phyloP scores from a whole-genome alignment of 495 filamentous ascomycete species.

The Letharia columbiana region DNA sequence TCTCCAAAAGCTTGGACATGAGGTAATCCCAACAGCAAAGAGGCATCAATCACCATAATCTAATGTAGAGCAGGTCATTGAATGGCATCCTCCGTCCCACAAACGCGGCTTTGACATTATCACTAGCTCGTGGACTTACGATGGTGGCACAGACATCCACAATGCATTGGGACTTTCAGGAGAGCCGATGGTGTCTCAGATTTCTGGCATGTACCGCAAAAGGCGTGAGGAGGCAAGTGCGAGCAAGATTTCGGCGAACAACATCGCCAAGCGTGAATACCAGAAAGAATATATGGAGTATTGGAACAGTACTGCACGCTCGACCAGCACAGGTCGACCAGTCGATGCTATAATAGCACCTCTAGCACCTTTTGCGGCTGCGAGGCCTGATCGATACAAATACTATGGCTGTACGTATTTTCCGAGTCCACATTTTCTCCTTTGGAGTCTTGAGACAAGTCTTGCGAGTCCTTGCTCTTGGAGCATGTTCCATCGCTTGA shows the following conservation, averaged over 20 bases:
- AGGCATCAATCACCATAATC: not conserved
- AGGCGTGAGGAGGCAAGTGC: slow-evolving; percentile 31
- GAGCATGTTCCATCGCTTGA: not conserved
- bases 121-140: slow-evolving; percentile 38
- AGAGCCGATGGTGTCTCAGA: slow-evolving; percentile 39
- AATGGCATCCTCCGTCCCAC: slow-evolving; percentile 52
- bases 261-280: slow-evolving; percentile 49
- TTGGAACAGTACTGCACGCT: slow-evolving; percentile 52
- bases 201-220: slow-evolving; percentile 30
- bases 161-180: slow-evolving; percentile 47
- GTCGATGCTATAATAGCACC: slow-evolving; percentile 46
- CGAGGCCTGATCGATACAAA: slow-evolving; percentile 39
- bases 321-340: slow-evolving; percentile 49
- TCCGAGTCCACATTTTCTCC: not conserved
- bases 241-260: slow-evolving; percentile 42
- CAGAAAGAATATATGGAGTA: slow-evolving; percentile 61
- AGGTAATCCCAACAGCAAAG: not conserved
- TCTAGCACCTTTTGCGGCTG: slow-evolving; percentile 39
- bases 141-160: slow-evolving; percentile 39
- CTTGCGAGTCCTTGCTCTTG: not conserved
- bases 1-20: slow-evolving; percentile 47
- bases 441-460: not conserved
- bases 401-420: slow-evolving; percentile 36
- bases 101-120: slow-evolving; percentile 27
- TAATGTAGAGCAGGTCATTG: slow-evolving; percentile 32